phyloP scores from a whole-genome alignment of 345 rosid species.

The Euclidium syriacum region DNA sequence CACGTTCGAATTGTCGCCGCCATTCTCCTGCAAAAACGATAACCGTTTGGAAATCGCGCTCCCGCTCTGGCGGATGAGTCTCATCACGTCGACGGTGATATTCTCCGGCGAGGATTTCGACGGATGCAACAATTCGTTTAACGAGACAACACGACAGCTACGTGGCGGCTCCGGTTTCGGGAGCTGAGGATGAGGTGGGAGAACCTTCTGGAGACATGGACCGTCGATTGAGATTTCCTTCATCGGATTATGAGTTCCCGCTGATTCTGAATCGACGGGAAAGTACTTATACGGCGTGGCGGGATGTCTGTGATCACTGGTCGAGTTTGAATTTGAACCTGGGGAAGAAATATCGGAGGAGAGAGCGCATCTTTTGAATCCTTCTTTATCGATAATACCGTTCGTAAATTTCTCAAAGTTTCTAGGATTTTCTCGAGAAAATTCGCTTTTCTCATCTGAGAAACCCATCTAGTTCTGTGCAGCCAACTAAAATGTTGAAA shows the following conservation, averaged over 20 bases:
- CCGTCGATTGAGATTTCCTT: slow-evolving; percentile 5
- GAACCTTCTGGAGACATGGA: slow-evolving; percentile 8
- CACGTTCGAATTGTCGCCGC: slow-evolving; percentile 30
- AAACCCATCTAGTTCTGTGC: neutral
- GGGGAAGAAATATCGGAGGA: neutral
- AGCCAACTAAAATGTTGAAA: neutral
- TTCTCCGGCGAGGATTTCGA: slow-evolving; percentile 34
- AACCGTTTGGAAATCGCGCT: slow-evolving; percentile 53
- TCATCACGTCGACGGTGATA: slow-evolving; percentile 39
- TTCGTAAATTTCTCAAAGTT: neutral
- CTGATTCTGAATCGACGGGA: neutral
- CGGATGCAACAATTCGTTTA: slow-evolving; percentile 7
- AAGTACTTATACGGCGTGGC: neutral
- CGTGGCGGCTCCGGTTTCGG: slow-evolving; percentile 86
- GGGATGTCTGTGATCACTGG: neutral
- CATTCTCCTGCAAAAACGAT: slow-evolving; percentile 30
- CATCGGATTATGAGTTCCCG: neutral
- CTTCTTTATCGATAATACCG: neutral
- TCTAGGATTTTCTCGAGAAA: neutral
- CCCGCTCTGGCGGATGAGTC: slow-evolving; percentile 54
- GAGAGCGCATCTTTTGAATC: neutral
- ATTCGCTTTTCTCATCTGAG: neutral
- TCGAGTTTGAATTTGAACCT: slow-evolving; percentile 15
- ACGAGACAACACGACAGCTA: slow-evolving; percentile 23
- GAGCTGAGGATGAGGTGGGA: slow-evolving; percentile 56